Conservation (phyloP, 148 eudicot species). For the Persicaria maculosa region DNA sequence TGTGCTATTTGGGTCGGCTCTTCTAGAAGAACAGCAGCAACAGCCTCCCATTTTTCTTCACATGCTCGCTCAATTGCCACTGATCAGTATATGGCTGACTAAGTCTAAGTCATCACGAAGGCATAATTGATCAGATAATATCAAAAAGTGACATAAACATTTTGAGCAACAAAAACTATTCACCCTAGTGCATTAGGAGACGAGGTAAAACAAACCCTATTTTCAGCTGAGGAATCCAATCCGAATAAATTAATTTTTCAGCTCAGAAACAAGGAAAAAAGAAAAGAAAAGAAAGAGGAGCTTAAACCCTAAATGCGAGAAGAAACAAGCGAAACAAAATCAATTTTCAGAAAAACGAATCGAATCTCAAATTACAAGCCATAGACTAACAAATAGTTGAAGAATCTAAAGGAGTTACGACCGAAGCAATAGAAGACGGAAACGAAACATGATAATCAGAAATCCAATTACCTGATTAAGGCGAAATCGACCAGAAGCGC, state of each 20-base stretch:
- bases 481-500: neutral
- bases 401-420: neutral
- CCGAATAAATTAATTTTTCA: neutral
- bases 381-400: neutral
- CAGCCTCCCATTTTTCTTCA: constrained; percentile 56
- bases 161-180: neutral
- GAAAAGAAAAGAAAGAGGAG: neutral
- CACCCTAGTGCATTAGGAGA: neutral
- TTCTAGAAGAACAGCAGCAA: constrained; percentile 48
- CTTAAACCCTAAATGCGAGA: constrained; percentile 6
- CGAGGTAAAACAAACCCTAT: neutral
- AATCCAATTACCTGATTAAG: neutral
- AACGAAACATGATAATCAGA: neutral
- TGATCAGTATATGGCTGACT: neutral
- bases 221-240: neutral
- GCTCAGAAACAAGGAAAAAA: neutral
- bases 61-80: constrained; percentile 21
- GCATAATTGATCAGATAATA: neutral
- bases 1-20: constrained; percentile 38
- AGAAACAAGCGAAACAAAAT: neutral
- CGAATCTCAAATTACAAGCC: neutral
- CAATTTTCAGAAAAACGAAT: neutral
- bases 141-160: neutral
- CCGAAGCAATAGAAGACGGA: neutral
- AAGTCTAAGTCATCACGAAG: constrained; percentile 10